Percentiles rank a stretch among this genome's conserved stretches.
These are phyloP conservation scores for Glycine tomentella DNA, from an alignment of 306 rosid species.

Conservation along the genomic window DNA sequence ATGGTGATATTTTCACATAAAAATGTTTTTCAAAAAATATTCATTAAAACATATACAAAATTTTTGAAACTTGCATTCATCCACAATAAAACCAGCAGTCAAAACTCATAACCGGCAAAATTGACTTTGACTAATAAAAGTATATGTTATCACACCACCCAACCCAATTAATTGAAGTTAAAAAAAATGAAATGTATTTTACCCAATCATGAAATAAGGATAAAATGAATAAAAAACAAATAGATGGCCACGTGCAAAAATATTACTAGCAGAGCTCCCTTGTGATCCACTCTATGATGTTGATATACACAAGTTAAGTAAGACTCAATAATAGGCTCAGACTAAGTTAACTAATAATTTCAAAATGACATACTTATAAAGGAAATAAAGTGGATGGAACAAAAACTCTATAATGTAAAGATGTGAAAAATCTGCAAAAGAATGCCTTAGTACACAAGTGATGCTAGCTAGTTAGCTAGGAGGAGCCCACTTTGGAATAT, in stretches of 20 bases:
- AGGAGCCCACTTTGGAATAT: conserved; percentile 44
- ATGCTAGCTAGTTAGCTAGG: conserved; percentile 50
- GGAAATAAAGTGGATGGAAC: conserved; percentile 10
- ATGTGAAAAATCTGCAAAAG: conserved; percentile 31
- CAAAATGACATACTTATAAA: conserved; percentile 29
- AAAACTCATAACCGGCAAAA: neutral
- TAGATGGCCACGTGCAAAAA: conserved; percentile 22
- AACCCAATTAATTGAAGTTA: neutral
- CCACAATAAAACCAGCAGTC: neutral
- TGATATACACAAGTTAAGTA: conserved; percentile 39
- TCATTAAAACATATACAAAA: neutral
- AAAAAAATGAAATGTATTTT: neutral
- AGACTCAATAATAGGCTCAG: conserved; percentile 36
- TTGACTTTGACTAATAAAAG: conserved; percentile 32
- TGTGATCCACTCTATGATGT: conserved; percentile 47
- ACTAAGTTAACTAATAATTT: conserved; percentile 34
- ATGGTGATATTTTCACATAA: neutral
- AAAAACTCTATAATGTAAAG: conserved; percentile 23
- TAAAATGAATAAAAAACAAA: neutral
- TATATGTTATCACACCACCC: neutral
- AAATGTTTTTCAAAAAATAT: too few species aligned
- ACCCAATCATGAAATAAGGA: neutral
- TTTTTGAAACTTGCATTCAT: neutral
- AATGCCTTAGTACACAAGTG: conserved; percentile 54
- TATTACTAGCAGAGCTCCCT: conserved; percentile 47